Base-by-base conservation (phyloP, 108 stramenopile species). In the Skeletonema menzelii region DNA sequence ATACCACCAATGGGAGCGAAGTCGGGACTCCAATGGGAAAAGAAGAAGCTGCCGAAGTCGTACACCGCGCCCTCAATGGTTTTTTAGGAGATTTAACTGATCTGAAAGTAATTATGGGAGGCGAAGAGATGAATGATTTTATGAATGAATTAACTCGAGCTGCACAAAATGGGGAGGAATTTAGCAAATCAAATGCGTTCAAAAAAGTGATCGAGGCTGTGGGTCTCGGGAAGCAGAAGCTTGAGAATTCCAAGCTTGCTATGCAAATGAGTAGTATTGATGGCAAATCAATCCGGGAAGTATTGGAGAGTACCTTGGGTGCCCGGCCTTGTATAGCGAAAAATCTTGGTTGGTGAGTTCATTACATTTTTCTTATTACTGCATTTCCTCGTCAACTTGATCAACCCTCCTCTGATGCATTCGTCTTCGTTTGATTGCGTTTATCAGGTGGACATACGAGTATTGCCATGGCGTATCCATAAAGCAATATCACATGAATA, bases 381-480 rank as follows among this genome's bases (percentile, higher is more conserved):
- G 64, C 71, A 13, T 72, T 19, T 34, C 60, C 34, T 56, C 26
- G 49, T 55, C 27, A 15, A 56, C 22, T 26, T 20, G 2, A 55
- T 56, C 63, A 44, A 31, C 17, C 27, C 8, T 44, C 11, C 27
- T 10, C 32, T 20, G 8, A 27, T 35, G 28, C 5, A 24, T 37
- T 44, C 14, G 15, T 12, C 27, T 60, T 74, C 37, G 68, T 17
- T 42, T 65, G 60, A 19, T n/a, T 15, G 3, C n/a, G 15, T 15
- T 42, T 42, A 42, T 24, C 40, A 80, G 85, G 86, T 93, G 91
- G 89, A 79, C 82, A 13, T 92, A 88, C 53, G 89, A 94, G 69
- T 82, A 88, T 56, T 96, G 95, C 65, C 89, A 91, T 47, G 69
- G 68, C 26, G 56, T 57, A 4, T 56, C 83, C 27, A 76, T 91